A percentile compares a stretch with the other conserved stretches of the same genome.
Evolutionary conservation across 2,329 filamentous ascomycete species (phyloP).

Genomic region (Apiospora aurea): DNA sequence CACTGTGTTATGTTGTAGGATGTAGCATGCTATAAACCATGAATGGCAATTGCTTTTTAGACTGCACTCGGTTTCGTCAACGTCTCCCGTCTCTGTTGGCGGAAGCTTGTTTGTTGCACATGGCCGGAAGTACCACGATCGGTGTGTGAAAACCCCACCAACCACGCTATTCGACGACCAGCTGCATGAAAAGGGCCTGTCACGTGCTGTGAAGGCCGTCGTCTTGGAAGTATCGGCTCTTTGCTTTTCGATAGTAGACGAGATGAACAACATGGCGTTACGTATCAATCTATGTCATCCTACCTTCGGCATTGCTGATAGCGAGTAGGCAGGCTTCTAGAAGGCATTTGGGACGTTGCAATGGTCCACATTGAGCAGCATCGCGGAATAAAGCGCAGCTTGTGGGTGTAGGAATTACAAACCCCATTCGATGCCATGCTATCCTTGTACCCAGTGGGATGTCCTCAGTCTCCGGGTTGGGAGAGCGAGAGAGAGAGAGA

Average conservation of each 20-base stretch:
- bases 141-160: background rate
- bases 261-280: background rate
- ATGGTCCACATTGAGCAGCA: background rate
- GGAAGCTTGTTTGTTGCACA: too few relatives aligned
- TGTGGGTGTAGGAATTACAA: background rate
- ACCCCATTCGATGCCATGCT: background rate
- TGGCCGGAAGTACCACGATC: background rate
- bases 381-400: background rate
- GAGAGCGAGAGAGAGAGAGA: too few relatives aligned
- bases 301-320: background rate
- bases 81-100: too few relatives aligned
- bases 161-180: background rate
- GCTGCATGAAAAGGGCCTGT: background rate
- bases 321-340: background rate
- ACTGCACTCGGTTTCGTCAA: background rate
- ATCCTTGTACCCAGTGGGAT: background rate
- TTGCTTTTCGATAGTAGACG: background rate
- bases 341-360: background rate
- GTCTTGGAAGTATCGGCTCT: too few relatives aligned
- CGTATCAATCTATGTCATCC: background rate
- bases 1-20: background rate
- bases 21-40: background rate
- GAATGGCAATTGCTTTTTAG: background rate
- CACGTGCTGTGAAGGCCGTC: background rate
- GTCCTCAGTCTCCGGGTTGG: background rate